These are phyloP conservation scores for Paraphaeosphaeria sporulosa DNA, from an alignment of 2,329 filamentous ascomycete genomes.

Conservation along the genomic window DNA sequence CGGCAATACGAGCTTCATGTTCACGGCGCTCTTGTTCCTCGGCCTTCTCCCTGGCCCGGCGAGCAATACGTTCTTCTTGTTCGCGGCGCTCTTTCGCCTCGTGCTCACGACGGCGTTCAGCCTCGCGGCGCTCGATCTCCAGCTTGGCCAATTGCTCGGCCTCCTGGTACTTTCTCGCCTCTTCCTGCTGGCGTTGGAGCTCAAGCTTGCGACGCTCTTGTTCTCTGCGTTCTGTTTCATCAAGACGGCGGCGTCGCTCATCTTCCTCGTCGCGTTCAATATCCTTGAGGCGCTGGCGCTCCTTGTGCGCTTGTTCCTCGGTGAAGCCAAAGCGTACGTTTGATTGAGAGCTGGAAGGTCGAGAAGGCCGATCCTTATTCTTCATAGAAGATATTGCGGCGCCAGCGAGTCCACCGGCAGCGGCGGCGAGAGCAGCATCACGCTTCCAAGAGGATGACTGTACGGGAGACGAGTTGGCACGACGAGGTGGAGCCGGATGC, in stretches of 20 bases:
- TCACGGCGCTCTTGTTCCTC: slow-evolving; percentile 28
- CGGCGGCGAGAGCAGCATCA: slow-evolving; percentile 55
- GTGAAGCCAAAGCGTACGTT: slow-evolving; percentile 66
- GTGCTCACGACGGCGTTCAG: slow-evolving; percentile 26
- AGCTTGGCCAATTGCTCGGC: slow-evolving; percentile 27
- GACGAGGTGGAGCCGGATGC: slow-evolving; percentile 41
- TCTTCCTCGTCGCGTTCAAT: slow-evolving; percentile 39
- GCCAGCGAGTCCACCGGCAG: slow-evolving; percentile 53
- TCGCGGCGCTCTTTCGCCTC: slow-evolving; percentile 26
- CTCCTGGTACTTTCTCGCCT: slow-evolving; percentile 38
- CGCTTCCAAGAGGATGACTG: slow-evolving; percentile 48
- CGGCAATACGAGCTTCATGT: slow-evolving; percentile 30
- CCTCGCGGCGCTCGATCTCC: slow-evolving; percentile 34
- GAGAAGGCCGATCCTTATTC: slow-evolving; percentile 34
- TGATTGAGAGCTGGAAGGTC: slow-evolving; percentile 42
- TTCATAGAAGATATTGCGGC: slow-evolving; percentile 47
- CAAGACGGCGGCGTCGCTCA: slow-evolving; percentile 28
- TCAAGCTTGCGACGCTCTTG: slow-evolving; percentile 36
- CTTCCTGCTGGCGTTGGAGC: slow-evolving; percentile 38
- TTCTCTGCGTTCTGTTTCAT: slow-evolving; percentile 35
- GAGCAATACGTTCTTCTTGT: slow-evolving; percentile 17
- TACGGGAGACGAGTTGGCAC: slow-evolving; percentile 58
- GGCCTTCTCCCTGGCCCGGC: slow-evolving; percentile 13
- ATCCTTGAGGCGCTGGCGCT: slow-evolving; percentile 46
- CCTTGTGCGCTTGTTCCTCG: slow-evolving; percentile 61